phyloP scores from a whole-genome alignment of 73 alveolate genomes.

The Tetrahymena thermophila region DNA sequence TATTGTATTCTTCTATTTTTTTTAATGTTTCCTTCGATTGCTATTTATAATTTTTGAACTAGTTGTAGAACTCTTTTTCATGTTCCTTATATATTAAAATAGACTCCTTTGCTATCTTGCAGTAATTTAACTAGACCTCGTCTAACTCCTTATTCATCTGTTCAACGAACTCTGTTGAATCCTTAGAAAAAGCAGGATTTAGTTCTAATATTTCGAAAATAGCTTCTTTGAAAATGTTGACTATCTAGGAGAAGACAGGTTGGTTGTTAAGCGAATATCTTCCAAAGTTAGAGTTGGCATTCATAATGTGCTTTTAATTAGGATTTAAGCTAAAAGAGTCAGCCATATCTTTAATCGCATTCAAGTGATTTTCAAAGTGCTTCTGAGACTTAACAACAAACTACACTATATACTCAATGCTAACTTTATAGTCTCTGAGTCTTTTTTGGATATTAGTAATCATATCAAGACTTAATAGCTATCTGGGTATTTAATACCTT shows the following conservation, averaged over 20 bases:
- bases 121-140: neutral
- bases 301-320: neutral
- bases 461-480: neutral
- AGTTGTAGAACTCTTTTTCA: neutral
- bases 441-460: neutral
- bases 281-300: neutral
- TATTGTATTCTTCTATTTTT: neutral
- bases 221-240: neutral
- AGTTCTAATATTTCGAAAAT: neutral
- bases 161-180: neutral
- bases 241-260: neutral
- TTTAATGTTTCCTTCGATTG: neutral
- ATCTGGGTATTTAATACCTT: neutral
- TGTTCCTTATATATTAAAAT: neutral
- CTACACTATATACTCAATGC: neutral
- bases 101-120: neutral
- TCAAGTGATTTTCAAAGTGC: neutral
- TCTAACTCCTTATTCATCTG: neutral
- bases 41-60: neutral
- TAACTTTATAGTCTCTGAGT: neutral
- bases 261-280: neutral
- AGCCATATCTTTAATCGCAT: neutral
- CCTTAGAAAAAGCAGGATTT: neutral
- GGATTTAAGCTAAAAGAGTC: neutral
- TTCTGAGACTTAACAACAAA: neutral